These are phyloP conservation scores for Debaryomyces maramus DNA, from an alignment of 805 yeast species.

Conservation along the genomic window DNA sequence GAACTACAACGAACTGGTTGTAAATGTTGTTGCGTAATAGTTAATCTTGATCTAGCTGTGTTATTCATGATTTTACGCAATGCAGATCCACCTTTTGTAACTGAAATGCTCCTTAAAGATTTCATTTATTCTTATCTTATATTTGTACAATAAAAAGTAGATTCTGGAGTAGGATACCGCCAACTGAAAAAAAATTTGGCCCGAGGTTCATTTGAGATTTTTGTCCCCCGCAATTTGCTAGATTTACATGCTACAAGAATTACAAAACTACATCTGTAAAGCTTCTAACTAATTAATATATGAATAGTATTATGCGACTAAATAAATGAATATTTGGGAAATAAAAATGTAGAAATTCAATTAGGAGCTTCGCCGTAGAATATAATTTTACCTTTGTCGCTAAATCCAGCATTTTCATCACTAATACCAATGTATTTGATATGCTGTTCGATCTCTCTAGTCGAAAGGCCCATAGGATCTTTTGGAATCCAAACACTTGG, in stretches of 20 bases:
- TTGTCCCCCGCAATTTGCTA: too few species aligned
- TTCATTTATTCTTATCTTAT: too few species aligned
- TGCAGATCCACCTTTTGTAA: neutral
- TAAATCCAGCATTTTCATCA: conserved; percentile 66
- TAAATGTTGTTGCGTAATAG: conserved; percentile 13
- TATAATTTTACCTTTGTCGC: conserved; percentile 30
- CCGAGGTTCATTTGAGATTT: too few species aligned
- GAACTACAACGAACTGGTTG: conserved; percentile 5
- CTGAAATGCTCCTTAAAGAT: neutral
- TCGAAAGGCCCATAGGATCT: conserved; percentile 83
- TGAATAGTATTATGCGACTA: too few species aligned
- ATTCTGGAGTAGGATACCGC: too few species aligned
- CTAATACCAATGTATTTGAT: conserved; percentile 56
- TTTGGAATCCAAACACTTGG: conserved; percentile 91
- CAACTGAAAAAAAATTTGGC: too few species aligned
- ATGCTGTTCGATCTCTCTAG: conserved; percentile 55
- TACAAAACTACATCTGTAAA: too few species aligned
- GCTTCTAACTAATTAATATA: too few species aligned
- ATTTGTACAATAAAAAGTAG: too few species aligned
- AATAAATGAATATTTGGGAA: too few species aligned
- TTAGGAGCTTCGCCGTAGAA: conserved; percentile 37
- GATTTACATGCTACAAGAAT: too few species aligned
- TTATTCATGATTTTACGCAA: conserved; percentile 2
- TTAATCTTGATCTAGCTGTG: conserved; percentile 9
- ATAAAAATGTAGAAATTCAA: conserved; percentile 9